phyloP scores from a whole-genome alignment of 345 rosid genomes.

The Iberis pinnata region DNA sequence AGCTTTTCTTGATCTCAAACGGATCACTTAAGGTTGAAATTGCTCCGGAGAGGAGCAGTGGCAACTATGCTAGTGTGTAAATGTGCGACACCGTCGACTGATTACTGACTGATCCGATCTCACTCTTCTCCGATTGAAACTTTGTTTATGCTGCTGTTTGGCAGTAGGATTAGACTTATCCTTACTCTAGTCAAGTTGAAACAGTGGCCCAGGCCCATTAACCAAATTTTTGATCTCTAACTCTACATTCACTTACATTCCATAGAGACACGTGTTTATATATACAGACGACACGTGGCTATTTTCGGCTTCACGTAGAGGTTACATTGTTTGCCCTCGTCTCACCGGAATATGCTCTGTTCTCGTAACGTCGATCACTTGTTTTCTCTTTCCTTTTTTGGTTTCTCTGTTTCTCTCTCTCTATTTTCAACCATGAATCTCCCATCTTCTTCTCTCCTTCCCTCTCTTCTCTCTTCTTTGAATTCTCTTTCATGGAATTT shows the following conservation, averaged over 20 bases:
- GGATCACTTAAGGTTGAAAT: not conserved
- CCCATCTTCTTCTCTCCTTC: not conserved
- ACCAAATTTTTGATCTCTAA: too few species aligned
- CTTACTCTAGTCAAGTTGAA: not conserved
- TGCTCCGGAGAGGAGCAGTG: constrained; percentile 5
- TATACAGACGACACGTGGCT: too few species aligned
- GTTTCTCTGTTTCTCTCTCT: not conserved
- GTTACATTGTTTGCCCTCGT: too few species aligned
- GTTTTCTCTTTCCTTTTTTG: not conserved
- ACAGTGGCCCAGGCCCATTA: constrained; percentile 21
- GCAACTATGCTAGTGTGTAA: not conserved
- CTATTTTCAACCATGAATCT: not conserved
- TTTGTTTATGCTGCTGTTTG: constrained; percentile 13
- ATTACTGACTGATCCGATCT: constrained; percentile 19
- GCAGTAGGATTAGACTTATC: constrained; percentile 12
- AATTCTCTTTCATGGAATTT: too few species aligned
- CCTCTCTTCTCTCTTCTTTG: not conserved
- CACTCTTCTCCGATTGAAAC: constrained; percentile 14
- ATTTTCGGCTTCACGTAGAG: too few species aligned
- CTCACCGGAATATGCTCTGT: too few species aligned
- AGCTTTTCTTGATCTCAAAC: not conserved
- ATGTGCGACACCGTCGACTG: not conserved
- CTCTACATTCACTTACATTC: too few species aligned
- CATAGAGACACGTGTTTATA: too few species aligned
- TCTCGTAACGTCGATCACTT: too few species aligned